Percentiles rank a stretch among this genome's conserved stretches.
Conservation (phyloP, 495 filamentous ascomycete species). For the Penicillium waksmanii region DNA sequence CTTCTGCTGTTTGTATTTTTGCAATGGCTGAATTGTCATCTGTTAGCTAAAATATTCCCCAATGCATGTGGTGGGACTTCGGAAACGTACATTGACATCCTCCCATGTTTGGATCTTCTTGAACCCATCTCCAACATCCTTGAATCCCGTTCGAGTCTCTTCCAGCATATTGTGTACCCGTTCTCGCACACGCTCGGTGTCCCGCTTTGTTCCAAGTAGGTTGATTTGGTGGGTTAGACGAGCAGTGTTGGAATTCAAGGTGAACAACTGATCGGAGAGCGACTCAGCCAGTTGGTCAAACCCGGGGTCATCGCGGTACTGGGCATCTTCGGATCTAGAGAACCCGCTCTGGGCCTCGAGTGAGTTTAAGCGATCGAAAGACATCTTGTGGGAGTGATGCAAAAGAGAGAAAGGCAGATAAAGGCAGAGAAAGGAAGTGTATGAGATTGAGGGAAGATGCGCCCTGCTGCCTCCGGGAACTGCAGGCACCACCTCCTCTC, state of each 20-base stretch:
- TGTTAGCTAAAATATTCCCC: slow-evolving; percentile 4
- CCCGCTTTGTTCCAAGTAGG: slow-evolving; percentile 83
- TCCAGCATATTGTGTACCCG: slow-evolving; percentile 84
- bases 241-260: slow-evolving; percentile 82
- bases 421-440: slow-evolving; percentile 4
- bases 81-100: slow-evolving; percentile 77
- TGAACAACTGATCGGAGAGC: slow-evolving; percentile 84
- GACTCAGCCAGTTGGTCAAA: slow-evolving; percentile 80
- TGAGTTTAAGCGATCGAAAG: slow-evolving; percentile 82
- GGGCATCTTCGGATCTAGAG: slow-evolving; percentile 66
- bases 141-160: slow-evolving; percentile 84
- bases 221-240: slow-evolving; percentile 78
- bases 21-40: slow-evolving; percentile 66
- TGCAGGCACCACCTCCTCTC: slow-evolving; percentile 39
- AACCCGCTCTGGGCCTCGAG: slow-evolving; percentile 71
- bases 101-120: slow-evolving; percentile 92
- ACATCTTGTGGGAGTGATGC: slow-evolving; percentile 60
- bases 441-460: slow-evolving; percentile 11
- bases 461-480: slow-evolving; percentile 31
- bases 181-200: slow-evolving; percentile 89
- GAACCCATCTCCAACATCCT: slow-evolving; percentile 87
- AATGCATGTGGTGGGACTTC: neutral
- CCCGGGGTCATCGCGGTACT: slow-evolving; percentile 85
- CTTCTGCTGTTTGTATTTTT: slow-evolving; percentile 94
- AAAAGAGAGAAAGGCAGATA: slow-evolving; percentile 10